Base-by-base conservation (phyloP, 805 yeast genomes). In the Naumovozyma baii region DNA sequence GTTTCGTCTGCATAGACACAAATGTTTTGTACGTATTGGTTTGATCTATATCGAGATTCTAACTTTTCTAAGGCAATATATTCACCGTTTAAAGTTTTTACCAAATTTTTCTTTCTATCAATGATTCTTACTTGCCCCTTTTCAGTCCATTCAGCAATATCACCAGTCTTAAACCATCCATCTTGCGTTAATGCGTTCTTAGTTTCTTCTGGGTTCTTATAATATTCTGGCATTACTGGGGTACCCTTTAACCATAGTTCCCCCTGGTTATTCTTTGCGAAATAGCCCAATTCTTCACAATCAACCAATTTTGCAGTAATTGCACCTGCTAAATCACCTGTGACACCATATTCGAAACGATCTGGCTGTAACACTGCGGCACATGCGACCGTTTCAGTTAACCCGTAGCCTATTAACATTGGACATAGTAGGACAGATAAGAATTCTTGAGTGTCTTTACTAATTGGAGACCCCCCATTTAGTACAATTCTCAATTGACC, bases 111-210 rank as follows among this genome's bases (percentile, higher is more conserved):
- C 71, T 78, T 84, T 63, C 98, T 83, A 67, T 92, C 98, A 61
- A 92, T 83, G 46, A 92, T 70, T 59, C 74, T 77, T 54, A 92
- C 68, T 43, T 77, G 80, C 49, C 98, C 98, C 48, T 70, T 73
- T 28, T 78, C 47, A 30, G 90, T 73, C 94, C 95, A 86, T 69
- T 85, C 87, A 55, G 88, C 96, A 62, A 92, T 85, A 63, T 92
- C 98, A 64, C 98, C 98, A 25, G 97, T 92, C 58, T 70, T 74
- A 70, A 92, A 92, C 96, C 96, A 92, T 18, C 90, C 94, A 51
- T 83, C 88, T 44, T 83, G 83, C 36, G 78, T 72, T 55, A 83
- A 79, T 1, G 94, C 85, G 15, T 62, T 76, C 34, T 68, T 62
- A 18, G 96, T 90, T 67, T 88, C 97, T 57, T 77, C 70, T 43